A percentile compares a stretch with the other conserved stretches of the same genome.
phyloP scores from a whole-genome alignment of 2,329 filamentous ascomycete species.

The Fusarium sp. region DNA sequence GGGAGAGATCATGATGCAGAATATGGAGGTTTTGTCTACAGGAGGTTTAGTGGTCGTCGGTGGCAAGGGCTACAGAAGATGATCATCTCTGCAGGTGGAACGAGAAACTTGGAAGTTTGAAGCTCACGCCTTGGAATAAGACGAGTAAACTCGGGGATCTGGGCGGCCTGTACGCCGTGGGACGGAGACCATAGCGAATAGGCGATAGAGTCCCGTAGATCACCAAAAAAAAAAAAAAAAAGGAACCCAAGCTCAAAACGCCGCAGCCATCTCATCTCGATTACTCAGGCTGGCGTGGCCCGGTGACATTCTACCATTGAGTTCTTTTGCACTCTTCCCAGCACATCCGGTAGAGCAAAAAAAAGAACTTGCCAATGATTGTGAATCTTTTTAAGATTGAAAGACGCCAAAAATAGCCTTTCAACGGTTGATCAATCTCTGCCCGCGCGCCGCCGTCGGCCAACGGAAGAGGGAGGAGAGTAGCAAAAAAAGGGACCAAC shows the following conservation, averaged over 20 bases:
- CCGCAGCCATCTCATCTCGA: conserved; percentile 10
- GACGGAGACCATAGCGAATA: conserved; percentile 5
- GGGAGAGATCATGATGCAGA: conserved; percentile 2
- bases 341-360: neutral
- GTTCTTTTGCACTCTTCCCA: neutral
- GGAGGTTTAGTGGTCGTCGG: conserved; percentile 6
- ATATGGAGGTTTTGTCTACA: neutral
- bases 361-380: conserved; percentile 14
- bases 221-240: neutral
- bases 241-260: neutral
- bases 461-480: neutral
- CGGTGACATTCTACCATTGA: neutral
- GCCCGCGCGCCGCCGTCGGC: neutral
- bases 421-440: conserved; percentile 28
- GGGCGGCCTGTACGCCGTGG: neutral
- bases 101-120: conserved; percentile 11
- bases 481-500: neutral
- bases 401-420: conserved; percentile 34
- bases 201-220: neutral
- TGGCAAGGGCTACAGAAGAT: conserved; percentile 28
- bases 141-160: conserved; percentile 3
- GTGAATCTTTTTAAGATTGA: conserved; percentile 36
- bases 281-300: conserved; percentile 8
- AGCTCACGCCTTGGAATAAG: neutral
- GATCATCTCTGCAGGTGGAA: conserved; percentile 10